Base-by-base conservation (phyloP, 192 early-diverging fungal species). In the Coemansia sp. region DNA sequence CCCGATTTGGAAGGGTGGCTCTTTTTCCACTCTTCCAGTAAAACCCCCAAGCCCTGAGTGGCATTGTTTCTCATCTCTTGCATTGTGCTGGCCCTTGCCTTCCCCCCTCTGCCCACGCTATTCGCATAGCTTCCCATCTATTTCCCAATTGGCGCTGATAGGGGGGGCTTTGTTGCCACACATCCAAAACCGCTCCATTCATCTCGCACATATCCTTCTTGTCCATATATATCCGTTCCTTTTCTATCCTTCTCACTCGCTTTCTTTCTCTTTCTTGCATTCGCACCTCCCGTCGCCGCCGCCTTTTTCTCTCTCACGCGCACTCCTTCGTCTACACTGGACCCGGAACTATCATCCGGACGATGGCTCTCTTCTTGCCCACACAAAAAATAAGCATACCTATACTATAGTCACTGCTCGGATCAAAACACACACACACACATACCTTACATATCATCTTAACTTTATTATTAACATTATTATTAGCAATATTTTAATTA, bases 381-480 rank as follows among this genome's bases (percentile, higher is more conserved):
- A 14, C 50, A 2, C 23, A 53, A 25, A 53, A 29, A 53, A 50
- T 8, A 23, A 25, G 48, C 48, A 51, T 51, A 21, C 21, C 48
- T 51, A 53, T 53, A 53, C 25, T 53, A 14, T 53, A 53, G 50
- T 53, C 50, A 53, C 39, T 14, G 39, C 10, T 14, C 39, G 39
- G 39, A 41, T 41, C 39, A 41, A 9, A 41, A 41, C 9, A 41
- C 38, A 41, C 48, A 51, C 53, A 57, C 25, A 61, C 59, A 14
- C 9, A 38, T 62, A 37, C 8, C 38, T 38, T 42, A 62, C 60
- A 62, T 62, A 62, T 62, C 58, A 62, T 39, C 14, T 62, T 62
- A 62, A 32, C 53, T 17, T 7, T 53, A 57, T 32, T 57, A 32
- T 34, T 59, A 41, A 29, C n/a, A 46, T 67, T 46, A 67, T 46